A percentile compares a stretch with the other conserved stretches of the same genome.
These are phyloP conservation scores for Coprinopsis strossmayeri DNA, from an alignment of 768 basidiomycete genomes.

Conservation along the genomic window DNA sequence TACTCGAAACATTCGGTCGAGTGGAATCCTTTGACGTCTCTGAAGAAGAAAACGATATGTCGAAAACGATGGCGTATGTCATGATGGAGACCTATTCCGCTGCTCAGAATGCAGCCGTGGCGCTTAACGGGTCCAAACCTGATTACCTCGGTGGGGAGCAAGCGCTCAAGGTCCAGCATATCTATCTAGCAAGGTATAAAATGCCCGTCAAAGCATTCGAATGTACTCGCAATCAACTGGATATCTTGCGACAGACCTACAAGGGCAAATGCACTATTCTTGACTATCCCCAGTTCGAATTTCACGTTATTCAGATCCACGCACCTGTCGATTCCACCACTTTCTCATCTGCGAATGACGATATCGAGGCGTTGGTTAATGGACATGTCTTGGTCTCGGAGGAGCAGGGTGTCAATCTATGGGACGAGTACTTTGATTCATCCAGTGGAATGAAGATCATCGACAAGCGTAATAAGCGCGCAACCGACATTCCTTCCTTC, in stretches of 20 bases:
- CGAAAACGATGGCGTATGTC: conserved; percentile 36
- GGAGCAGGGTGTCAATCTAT: conserved; percentile 26
- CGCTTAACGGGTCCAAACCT: conserved; percentile 23
- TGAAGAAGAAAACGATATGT: conserved; percentile 21
- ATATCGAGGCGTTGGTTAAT: conserved; percentile 30
- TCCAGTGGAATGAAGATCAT: conserved; percentile 31
- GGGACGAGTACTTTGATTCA: conserved; percentile 45
- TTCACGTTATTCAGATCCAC: conserved; percentile 32
- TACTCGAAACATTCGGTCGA: conserved; percentile 28
- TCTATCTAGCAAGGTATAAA: conserved; percentile 34
- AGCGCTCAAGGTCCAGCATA: conserved; percentile 29
- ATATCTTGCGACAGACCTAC: conserved; percentile 20
- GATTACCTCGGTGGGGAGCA: conserved; percentile 30
- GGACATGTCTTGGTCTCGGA: conserved; percentile 29
- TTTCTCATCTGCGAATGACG: conserved; percentile 30
- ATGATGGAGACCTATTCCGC: conserved; percentile 28
- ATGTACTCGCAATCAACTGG: conserved; percentile 30
- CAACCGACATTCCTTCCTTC: conserved; percentile 23
- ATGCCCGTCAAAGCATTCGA: conserved; percentile 27
- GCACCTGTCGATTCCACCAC: conserved; percentile 22
- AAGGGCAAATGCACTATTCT: conserved; percentile 26
- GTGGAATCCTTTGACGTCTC: conserved; percentile 34
- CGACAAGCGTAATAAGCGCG: conserved; percentile 24
- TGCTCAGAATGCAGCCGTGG: conserved; percentile 23
- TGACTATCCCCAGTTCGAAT: conserved; percentile 17